phyloP scores from a whole-genome alignment of 805 yeast species.

The Kodamaea nitidulidarum region DNA sequence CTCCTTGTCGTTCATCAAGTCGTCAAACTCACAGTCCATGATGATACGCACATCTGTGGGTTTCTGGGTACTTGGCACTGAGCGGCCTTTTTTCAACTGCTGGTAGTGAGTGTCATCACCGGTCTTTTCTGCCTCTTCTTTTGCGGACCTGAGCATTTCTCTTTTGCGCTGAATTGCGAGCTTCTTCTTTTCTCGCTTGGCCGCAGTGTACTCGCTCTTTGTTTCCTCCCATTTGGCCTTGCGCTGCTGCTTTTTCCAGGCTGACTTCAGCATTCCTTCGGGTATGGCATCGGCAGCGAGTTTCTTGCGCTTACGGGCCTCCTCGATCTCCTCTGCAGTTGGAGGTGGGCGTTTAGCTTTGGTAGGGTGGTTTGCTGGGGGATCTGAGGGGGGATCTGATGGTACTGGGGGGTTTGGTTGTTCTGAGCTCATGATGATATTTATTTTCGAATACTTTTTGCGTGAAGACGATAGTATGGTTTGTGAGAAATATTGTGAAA shows the following conservation, averaged over 20 bases:
- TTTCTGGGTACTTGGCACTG: conserved; percentile 43
- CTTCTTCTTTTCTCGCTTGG: conserved; percentile 53
- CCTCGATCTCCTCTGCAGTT: conserved; percentile 13
- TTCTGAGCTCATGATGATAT: neutral
- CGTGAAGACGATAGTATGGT: no score
- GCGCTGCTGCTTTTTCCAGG: conserved; percentile 73
- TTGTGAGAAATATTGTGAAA: no score
- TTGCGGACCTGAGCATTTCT: conserved; percentile 17
- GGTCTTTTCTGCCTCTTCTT: conserved; percentile 13
- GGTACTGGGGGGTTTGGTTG: no score
- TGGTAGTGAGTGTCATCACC: conserved; percentile 28
- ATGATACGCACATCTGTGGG: conserved; percentile 52
- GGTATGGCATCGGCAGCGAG: conserved; percentile 44
- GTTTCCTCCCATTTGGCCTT: conserved; percentile 56
- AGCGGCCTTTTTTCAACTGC: conserved; percentile 25
- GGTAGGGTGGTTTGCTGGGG: neutral
- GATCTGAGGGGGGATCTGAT: neutral
- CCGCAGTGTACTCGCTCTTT: conserved; percentile 55
- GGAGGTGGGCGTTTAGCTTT: conserved; percentile 10
- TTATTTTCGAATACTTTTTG: no score
- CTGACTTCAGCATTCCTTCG: conserved; percentile 82
- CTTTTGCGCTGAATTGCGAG: conserved; percentile 26
- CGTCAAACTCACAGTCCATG: conserved; percentile 91
- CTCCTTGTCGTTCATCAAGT: conserved; percentile 74
- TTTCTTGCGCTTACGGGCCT: conserved; percentile 8